phyloP scores from a whole-genome alignment of 495 filamentous ascomycete species.

The Neurospora pannonica region DNA sequence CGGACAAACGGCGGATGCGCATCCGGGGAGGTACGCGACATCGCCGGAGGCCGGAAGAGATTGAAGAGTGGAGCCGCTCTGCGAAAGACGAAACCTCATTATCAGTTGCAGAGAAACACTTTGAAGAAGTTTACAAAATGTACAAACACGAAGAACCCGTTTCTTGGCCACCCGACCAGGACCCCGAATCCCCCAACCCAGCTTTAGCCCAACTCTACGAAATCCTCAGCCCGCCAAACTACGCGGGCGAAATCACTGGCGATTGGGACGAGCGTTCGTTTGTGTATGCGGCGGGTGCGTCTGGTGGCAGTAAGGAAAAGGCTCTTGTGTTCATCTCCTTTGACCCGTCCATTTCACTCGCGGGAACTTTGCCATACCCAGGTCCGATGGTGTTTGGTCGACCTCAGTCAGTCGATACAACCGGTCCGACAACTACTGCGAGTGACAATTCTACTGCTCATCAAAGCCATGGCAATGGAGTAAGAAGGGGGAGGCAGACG shows the following conservation, averaged over 20 bases:
- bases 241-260: conserved; percentile 39
- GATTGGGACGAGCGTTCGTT: conserved; percentile 54
- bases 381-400: not conserved
- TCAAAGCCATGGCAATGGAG: not conserved
- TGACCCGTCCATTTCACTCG: conserved; percentile 38
- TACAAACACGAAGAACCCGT: conserved; percentile 42
- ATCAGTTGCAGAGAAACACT: conserved; percentile 3
- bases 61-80: conserved; percentile 15
- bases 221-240: conserved; percentile 48
- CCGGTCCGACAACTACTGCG: not conserved
- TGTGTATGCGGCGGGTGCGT: conserved; percentile 38
- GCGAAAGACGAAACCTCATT: not conserved
- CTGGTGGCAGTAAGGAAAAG: conserved; percentile 23
- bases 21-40: conserved; percentile 25
- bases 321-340: conserved; percentile 55
- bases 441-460: not conserved
- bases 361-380: conserved; percentile 11
- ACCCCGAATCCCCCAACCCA: conserved; percentile 17
- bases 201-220: conserved; percentile 38
- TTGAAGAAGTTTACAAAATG: conserved; percentile 21
- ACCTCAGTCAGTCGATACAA: not conserved
- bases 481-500: not conserved
- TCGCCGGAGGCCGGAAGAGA: conserved; percentile 45
- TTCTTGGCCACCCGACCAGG: conserved; percentile 51
- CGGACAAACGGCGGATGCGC: conserved; percentile 23